A percentile compares a stretch with the other conserved stretches of the same genome.
Evolutionary conservation across 768 basidiomycete genomes (phyloP).

Genomic region (Lentinula raphanica): DNA sequence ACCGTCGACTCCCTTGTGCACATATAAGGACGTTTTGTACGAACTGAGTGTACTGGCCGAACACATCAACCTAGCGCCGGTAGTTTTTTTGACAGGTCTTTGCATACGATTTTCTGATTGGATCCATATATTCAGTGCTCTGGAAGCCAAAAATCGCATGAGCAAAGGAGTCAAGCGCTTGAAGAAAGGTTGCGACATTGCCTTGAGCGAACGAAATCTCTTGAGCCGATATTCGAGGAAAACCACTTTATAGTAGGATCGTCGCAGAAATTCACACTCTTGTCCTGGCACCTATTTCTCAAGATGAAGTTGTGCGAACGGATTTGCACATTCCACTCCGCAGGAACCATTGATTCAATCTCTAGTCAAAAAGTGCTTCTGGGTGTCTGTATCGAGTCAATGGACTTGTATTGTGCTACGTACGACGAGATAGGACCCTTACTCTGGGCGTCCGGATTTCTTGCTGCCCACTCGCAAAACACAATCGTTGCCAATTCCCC

Average conservation of each 20-base stretch:
- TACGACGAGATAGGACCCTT: not conserved
- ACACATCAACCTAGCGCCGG: conserved; percentile 2
- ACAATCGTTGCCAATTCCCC: not conserved
- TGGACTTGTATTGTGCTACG: not conserved
- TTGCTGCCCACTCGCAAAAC: not conserved
- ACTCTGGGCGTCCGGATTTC: too few species aligned
- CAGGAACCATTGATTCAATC: not conserved
- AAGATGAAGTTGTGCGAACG: not conserved
- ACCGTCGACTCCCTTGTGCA: not conserved
- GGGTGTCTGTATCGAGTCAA: not conserved
- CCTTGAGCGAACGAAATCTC: not conserved
- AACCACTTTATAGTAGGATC: not conserved
- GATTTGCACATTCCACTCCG: not conserved
- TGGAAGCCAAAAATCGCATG: not conserved
- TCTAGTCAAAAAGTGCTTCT: not conserved
- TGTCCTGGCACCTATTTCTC: not conserved
- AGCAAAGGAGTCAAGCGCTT: not conserved
- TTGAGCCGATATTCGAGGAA: not conserved
- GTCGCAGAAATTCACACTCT: not conserved
- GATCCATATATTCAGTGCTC: not conserved
- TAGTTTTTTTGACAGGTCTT: too few species aligned
- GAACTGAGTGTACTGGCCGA: not conserved
- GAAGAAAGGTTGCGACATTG: not conserved
- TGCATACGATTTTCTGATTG: not conserved
- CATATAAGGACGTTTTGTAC: not conserved